Evolutionary conservation across 1,284 basidiomycete genomes (phyloP).

Genomic region (Cerrena zonata): DNA sequence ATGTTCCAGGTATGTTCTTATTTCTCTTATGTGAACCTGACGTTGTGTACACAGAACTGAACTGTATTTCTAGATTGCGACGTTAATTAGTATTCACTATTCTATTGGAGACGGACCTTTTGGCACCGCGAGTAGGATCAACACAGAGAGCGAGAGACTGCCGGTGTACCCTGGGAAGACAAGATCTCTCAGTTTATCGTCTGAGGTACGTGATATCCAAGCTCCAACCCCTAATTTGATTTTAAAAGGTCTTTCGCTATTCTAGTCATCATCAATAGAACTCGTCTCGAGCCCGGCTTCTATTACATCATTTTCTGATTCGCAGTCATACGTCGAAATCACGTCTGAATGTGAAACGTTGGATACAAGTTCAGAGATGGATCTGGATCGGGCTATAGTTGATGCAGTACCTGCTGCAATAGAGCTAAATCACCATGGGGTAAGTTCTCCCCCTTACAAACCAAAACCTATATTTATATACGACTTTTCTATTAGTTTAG

Average conservation of each 20-base stretch:
- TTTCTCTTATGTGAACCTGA: background rate
- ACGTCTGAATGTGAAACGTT: too few species aligned
- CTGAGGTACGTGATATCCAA: too few species aligned
- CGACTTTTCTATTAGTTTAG: too few species aligned
- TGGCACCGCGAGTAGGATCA: background rate
- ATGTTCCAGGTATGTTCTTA: conserved; percentile 17
- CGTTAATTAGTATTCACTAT: conserved; percentile 19
- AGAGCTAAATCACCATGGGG: conserved; percentile 31
- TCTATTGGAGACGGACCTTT: background rate
- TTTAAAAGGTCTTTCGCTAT: too few species aligned
- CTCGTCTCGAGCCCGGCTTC: background rate
- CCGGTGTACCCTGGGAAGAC: too few species aligned
- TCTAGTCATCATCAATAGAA: background rate
- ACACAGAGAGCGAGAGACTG: background rate
- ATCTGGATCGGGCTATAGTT: background rate
- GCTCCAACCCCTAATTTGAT: too few species aligned
- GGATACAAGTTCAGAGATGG: too few species aligned
- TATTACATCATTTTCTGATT: background rate
- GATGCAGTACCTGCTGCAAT: conserved; percentile 11
- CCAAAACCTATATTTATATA: too few species aligned
- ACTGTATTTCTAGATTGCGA: conserved; percentile 16
- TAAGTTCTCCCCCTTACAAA: conserved; percentile 18
- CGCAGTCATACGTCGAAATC: background rate
- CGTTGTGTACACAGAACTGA: background rate
- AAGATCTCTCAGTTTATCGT: too few species aligned